Base-by-base conservation (phyloP, 371 early-diverging fungal species). In the Mortierella sp. region DNA sequence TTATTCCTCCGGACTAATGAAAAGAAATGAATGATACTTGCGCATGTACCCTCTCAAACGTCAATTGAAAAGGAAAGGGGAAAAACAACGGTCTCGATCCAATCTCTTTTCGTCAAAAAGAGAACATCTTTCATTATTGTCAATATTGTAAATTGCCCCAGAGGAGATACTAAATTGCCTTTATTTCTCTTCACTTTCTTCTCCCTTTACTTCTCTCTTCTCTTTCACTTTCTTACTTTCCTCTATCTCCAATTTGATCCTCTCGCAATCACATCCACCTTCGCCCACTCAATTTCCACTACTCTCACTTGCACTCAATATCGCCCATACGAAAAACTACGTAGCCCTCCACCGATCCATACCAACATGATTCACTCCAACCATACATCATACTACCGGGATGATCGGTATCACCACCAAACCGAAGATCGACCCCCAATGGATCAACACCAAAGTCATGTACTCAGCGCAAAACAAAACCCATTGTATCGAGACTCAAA, bases 161-260 rank as follows among this genome's bases (percentile, higher is more conserved):
- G 58, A 13, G 58, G n/a, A n/a, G n/a, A n/a, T 16, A 34, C 58
- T 58, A 58, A 58, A 14, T 55, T 29, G 26, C 26, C 7, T 64
- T 69, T 34, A 26, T 69, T n/a, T 43, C 43, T 40, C 34, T 39
- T n/a, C n/a, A n/a, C n/a, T n/a, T n/a, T 68, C 26, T 53, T 50
- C 22, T 37, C 53, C 55, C 19, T 55, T 26, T n/a, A n/a, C n/a
- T n/a, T 37, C n/a, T 68, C 39, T n/a, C 24, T 34, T 22, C 29
- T 55, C 22, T 53, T 29, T 52, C 22, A 26, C 22, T 29, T 45
- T 16, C 31, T n/a, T 66, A n/a, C 45, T 66, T 19, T 26, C 5
- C 53, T 50, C 43, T 40, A 11, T 16, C 44, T 61, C 26, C 40
- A 24, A 10, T 48, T 34, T 50, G 26, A 43, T 41, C 70, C 19